Percentiles rank a stretch among this genome's conserved stretches.
phyloP scores from a whole-genome alignment of 305 asterid genomes.

The Caryopteris hybrid region DNA sequence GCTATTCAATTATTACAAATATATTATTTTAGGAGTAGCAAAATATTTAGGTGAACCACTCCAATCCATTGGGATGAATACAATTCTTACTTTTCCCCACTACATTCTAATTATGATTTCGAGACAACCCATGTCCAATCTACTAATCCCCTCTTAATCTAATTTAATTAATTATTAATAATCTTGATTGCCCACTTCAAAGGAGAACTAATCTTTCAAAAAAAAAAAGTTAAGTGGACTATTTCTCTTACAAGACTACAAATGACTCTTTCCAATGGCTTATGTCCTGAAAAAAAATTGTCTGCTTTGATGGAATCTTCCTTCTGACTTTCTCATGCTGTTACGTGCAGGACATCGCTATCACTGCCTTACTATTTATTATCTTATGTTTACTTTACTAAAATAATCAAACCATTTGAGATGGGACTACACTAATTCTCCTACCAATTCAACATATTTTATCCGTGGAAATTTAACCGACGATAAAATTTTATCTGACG shows the following conservation, averaged over 20 bases:
- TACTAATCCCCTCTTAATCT: too few relatives aligned
- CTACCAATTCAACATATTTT: slow-evolving; percentile 18
- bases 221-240: background rate
- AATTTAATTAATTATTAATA: background rate
- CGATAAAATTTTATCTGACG: background rate
- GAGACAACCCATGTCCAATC: slow-evolving; percentile 13
- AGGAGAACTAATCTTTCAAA: background rate
- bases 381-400: background rate
- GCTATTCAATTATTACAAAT: too few relatives aligned
- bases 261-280: slow-evolving; percentile 25
- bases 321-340: slow-evolving; percentile 34
- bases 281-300: slow-evolving; percentile 16
- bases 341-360: slow-evolving; percentile 23
- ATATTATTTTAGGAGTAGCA: slow-evolving; percentile 6
- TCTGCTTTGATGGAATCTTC: slow-evolving; percentile 31
- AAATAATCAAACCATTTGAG: background rate
- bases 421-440: slow-evolving; percentile 3
- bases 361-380: slow-evolving; percentile 10
- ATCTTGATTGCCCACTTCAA: background rate
- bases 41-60: slow-evolving; percentile 41
- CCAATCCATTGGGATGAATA: slow-evolving; percentile 5
- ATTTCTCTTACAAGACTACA: slow-evolving; percentile 22
- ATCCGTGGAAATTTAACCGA: background rate
- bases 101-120: background rate
- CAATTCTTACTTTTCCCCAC: slow-evolving; percentile 11